Base-by-base conservation (phyloP, 176 grass and related monocot species). In the Musa beccarii region DNA sequence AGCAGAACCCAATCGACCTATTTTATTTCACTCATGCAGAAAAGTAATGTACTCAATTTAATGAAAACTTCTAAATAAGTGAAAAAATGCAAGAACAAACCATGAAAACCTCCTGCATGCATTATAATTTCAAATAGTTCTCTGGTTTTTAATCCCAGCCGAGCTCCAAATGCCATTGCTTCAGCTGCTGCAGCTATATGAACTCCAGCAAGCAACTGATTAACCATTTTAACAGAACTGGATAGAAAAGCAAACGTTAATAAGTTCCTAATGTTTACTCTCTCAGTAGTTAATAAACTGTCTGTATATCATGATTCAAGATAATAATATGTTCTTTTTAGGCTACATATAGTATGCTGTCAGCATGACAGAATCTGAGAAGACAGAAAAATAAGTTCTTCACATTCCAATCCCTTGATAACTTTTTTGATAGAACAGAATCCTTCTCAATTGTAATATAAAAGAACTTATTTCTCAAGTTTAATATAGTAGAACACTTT, bases 221-320 rank as follows among this genome's bases (percentile, higher is more conserved):
- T 97, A 52, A 97, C 93, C 93, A 97, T 97, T 83, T 97, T 97
- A 54, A 97, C 86, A 78, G 93, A 97, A 80, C 93, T 96, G 89
- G 76, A 72, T 64, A 92, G 34, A 77, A 84, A 74, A 53, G 49
- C 9, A 81, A 15, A 84, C 77, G 19, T 72, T 10, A 54, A 15
- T 71, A 73, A 75, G 66, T 9, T 1, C 23, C 24, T 70, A 13
- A 66, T 14, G 7, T 17, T 11, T 66, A 66, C 11, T 28, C 15
- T 69, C 15, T 69, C 15, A 19, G 63, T 12, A 24, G 63, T 24
- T 25, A 0, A 65, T 25, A 24, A 65, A 11, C 21, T 24, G 63
- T 65, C 5, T 0, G 11, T 49, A 69, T 49, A 69, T 10, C 67
- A 69, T 69, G 16, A 13, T 6, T 69, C 8, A 19, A 29, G 13